Base-by-base conservation (phyloP, 2,329 filamentous ascomycete species). In the Shiraia bambusicola region DNA sequence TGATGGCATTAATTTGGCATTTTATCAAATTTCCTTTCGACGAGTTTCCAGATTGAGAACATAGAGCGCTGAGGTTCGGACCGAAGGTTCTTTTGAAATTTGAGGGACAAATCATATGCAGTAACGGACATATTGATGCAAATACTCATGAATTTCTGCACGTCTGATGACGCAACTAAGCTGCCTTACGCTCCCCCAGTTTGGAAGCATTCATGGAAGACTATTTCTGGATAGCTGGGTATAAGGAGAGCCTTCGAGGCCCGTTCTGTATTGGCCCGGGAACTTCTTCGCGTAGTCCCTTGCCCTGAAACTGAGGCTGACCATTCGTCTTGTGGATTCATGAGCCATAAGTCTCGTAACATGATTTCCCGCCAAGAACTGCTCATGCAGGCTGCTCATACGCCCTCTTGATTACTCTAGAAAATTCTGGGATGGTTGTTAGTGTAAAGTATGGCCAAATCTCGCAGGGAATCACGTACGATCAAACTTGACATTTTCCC, bases 401-500 rank as follows among this genome's bases (percentile, higher is more conserved):
- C 16, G 65, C 62, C 49, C 65, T 58, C 55, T 58, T 62, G 49
- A 67, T 60, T 28, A 67, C 57, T 42, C 65, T 58, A 34, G 63
- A 47, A 36, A 67, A 67, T 52, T 67, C 64, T 67, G 44, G 17
- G 3, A 6, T 5, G 17, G 11, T 7, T 16, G 39, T 63, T 52
- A 65, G 56, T 25, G 19, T 9, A 11, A 11, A 24, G 25, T 25
- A 10, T 9, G 26, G 12, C 3, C 10, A 8, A 3, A 8, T 5
- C 15, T 1, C 1, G 6, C 13, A 4, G 11, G 6, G 4, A 8
- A 22, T 15, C 22, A 69, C 73, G 69, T 66, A 76, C 73, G 89
- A 57, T 93, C 88, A 46, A 95, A 85, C 72, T 87, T 89, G 65
- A 98, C 93, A 54, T 93, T 91, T 78, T 98, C 93, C 61, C 91